phyloP scores from a whole-genome alignment of 768 basidiomycete genomes.

The Boletus rubescentipes region DNA sequence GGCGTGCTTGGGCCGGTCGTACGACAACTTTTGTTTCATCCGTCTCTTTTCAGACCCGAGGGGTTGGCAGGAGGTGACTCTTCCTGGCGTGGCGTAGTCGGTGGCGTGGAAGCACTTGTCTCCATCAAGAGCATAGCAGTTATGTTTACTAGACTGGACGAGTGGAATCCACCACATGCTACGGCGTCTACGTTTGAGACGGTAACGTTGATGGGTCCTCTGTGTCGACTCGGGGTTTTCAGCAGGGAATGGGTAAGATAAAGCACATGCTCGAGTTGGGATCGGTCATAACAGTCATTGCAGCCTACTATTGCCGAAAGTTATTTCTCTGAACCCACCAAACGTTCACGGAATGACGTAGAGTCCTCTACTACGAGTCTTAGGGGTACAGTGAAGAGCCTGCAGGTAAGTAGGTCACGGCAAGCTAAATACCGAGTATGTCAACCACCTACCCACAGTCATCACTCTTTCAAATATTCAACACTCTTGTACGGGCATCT shows the following conservation, averaged over 20 bases:
- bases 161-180: conserved; percentile 67
- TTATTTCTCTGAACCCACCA: conserved; percentile 87
- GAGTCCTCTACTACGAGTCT: conserved; percentile 84
- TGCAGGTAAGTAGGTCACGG: conserved; percentile 57
- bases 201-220: conserved; percentile 74
- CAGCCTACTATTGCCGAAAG: conserved; percentile 74
- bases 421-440: background rate
- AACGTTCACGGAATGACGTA: conserved; percentile 68
- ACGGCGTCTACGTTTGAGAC: conserved; percentile 62
- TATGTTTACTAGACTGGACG: conserved; percentile 72
- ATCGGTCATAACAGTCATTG: conserved; percentile 1
- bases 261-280: too few relatives aligned
- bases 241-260: conserved; percentile 79
- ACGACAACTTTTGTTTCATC: conserved; percentile 57
- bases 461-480: conserved; percentile 85
- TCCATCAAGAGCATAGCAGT: conserved; percentile 80
- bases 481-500: conserved; percentile 82
- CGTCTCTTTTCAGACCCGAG: conserved; percentile 61
- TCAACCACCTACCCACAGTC: conserved; percentile 29
- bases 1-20: conserved; percentile 78
- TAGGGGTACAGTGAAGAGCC: conserved; percentile 77
- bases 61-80: conserved; percentile 72
- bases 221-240: conserved; percentile 83
- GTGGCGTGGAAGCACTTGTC: conserved; percentile 78
- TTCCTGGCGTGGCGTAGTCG: conserved; percentile 83